Base-by-base conservation (phyloP, 192 early-diverging fungal species). In the Pilobolus umbonatus region DNA sequence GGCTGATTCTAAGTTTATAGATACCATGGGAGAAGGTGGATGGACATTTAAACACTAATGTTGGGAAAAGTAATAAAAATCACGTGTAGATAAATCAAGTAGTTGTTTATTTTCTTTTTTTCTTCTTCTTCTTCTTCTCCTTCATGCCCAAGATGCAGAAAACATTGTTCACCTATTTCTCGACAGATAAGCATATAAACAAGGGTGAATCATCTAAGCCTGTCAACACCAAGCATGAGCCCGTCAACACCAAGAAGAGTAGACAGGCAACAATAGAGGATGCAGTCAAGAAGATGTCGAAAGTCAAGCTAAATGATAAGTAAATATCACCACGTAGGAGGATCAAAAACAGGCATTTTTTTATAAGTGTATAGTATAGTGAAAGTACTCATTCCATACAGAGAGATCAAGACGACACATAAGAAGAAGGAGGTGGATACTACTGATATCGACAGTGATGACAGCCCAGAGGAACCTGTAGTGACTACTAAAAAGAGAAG, bases 1-100 rank as follows among this genome's bases (percentile, higher is more conserved):
- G 42, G 50, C 61, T 24, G 65, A 73, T 32, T 34, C 38, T 14
- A 73, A 67, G 50, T 66, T 65, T 59, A 56, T 65, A 28, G 64
- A 65, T 35, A 65, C 63, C 4, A 56, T 65, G 63, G 63, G 63
- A 44, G 63, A 58, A 19, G 63, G 55, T 43, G 59, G 47, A 19
- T 61, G 59, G 59, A 5, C 52, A 4, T 52, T 32, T 26, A 44
- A 39, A 12, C 30, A 44, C 39, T 53, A 38, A 38, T 2, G 38
- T 2, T 12, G 6, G 17, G 31, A 7, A n/a, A 36, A 38, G 21
- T 6, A 35, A 52, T 34, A 31, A 4, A 36, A 29, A 9, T 53
- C 30, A 25, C 32, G 29, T 51, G 26, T 9, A 4, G 4, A 19
- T n/a, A 19, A 35, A 31, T 53, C 19, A 51, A 51, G 19, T 31